Conservation (phyloP, 2,329 filamentous ascomycete genomes). For the Fusarium sterilihyphosum region DNA sequence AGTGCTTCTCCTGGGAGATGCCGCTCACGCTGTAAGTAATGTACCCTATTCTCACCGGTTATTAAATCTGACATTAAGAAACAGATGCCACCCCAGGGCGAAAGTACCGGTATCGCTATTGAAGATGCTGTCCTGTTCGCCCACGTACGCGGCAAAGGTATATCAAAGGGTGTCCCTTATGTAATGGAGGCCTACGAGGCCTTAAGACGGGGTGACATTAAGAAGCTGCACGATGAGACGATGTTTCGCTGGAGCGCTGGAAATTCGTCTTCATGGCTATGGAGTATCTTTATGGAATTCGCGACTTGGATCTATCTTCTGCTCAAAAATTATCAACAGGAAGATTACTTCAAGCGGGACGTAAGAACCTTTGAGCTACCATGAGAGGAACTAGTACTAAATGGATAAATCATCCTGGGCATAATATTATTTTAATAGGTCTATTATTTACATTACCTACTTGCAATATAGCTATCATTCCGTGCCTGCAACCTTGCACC, state of each 20-base stretch:
- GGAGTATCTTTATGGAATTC: background rate
- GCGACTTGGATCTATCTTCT: background rate
- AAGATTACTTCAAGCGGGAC: background rate
- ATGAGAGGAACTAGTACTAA: background rate
- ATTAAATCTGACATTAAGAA: rapidly evolving
- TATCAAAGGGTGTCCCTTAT: rapidly evolving
- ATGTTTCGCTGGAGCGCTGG: background rate
- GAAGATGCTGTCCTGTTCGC: background rate
- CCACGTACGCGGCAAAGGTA: background rate
- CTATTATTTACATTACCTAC: too few species aligned
- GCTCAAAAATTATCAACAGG: background rate
- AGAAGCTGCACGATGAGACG: background rate
- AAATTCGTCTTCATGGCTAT: background rate
- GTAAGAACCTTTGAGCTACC: background rate
- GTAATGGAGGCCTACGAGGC: rapidly evolving
- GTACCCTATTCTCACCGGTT: rapidly evolving
- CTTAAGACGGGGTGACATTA: background rate
- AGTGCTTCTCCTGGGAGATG: background rate
- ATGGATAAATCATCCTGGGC: rapidly evolving
- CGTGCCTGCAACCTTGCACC: too few species aligned
- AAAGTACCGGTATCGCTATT: background rate
- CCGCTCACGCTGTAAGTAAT: background rate
- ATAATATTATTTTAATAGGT: too few species aligned
- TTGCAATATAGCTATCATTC: too few species aligned
- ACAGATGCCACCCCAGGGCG: background rate